Base-by-base conservation (phyloP, 139 green algal genomes). In the Cymbomonas tetramitiformis region DNA sequence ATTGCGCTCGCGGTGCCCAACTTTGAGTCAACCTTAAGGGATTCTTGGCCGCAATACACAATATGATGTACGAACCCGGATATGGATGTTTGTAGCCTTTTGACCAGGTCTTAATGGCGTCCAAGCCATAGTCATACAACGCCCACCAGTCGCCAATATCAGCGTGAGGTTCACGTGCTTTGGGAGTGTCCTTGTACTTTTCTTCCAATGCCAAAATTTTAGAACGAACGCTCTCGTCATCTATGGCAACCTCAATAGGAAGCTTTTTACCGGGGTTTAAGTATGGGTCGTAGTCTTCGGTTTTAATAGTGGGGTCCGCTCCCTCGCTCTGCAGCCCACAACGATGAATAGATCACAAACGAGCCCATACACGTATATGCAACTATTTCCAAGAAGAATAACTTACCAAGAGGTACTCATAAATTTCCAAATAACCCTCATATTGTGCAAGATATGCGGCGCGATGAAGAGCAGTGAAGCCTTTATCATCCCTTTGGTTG, bases 341-440 rank as follows among this genome's bases (percentile, higher is more conserved):
- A n/a, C n/a, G n/a, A n/a, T n/a, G n/a, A n/a, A n/a, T n/a, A n/a
- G n/a, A n/a, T n/a, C n/a, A n/a, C n/a, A n/a, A n/a, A n/a, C n/a
- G n/a, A n/a, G n/a, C n/a, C n/a, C n/a, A n/a, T n/a, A n/a, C n/a
- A n/a, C n/a, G n/a, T n/a, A n/a, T n/a, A n/a, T n/a, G n/a, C n/a
- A n/a, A n/a, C n/a, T n/a, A n/a, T n/a, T n/a, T n/a, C n/a, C n/a
- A n/a, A n/a, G n/a, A n/a, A n/a, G n/a, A n/a, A n/a, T n/a, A n/a
- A n/a, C n/a, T n/a, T n/a, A n/a, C n/a, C 74, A 96, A 79, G 46
- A 96, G 73, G 51, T 87, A 90, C 73, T 96, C 88, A 64, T 94
- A 96, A 2, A 95, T 78, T 59, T 95, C 85, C 34, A 91, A 52
- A 69, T 95, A 95, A 0, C 88, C 88, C 4, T 90, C 79, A 51